Percentiles rank a stretch among this genome's conserved stretches.
Conservation (phyloP, 192 early-diverging fungal genomes). For the Dispira simplex region DNA sequence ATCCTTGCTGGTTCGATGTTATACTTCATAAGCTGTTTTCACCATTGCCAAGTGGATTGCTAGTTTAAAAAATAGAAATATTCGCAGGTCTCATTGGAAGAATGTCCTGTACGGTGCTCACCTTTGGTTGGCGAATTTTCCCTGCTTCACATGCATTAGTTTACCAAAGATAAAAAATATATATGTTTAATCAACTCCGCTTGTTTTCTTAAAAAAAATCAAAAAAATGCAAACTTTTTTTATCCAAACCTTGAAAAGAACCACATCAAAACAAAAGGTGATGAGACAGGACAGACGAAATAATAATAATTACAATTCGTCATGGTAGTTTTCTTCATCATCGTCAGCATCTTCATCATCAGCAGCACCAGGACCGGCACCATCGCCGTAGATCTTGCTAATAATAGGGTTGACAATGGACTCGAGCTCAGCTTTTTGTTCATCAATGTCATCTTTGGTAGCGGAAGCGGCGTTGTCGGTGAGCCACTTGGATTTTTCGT, state of each 20-base stretch:
- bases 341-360: constrained; percentile 32
- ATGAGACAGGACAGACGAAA: not conserved
- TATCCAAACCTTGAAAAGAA: no score
- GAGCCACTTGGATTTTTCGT: constrained; percentile 68
- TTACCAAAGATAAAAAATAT: no score
- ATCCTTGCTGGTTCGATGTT: no score
- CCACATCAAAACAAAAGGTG: not conserved
- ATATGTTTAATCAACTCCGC: no score
- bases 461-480: constrained; percentile 65
- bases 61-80: no score
- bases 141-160: not conserved
- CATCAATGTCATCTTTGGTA: constrained; percentile 95
- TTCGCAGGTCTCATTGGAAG: no score
- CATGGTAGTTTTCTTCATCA: constrained; percentile 25
- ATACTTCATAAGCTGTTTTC: no score
- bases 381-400: constrained; percentile 70
- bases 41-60: no score
- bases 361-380: constrained; percentile 37
- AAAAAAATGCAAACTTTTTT: no score
- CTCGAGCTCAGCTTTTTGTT: constrained; percentile 90
- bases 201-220: no score
- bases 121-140: no score
- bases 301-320: constrained; percentile 25
- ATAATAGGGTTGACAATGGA: constrained; percentile 88
- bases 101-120: no score